Percentiles rank a stretch among this genome's conserved stretches.
phyloP scores from a whole-genome alignment of 208 protist genomes.

The Trypanosoma platydactyli region DNA sequence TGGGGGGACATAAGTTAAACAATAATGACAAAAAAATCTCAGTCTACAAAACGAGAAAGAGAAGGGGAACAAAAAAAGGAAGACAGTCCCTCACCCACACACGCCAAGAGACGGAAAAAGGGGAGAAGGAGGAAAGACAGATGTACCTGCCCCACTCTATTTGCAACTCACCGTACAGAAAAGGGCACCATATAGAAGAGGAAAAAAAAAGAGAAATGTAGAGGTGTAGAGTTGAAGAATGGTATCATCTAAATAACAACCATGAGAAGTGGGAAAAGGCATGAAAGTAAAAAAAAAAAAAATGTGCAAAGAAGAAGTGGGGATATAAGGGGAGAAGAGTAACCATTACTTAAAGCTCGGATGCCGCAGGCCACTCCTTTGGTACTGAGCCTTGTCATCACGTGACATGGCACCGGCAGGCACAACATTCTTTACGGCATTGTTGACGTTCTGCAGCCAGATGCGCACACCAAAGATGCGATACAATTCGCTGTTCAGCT shows the following conservation, averaged over 20 bases:
- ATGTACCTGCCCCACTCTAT: not conserved
- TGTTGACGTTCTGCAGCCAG: slow-evolving; percentile 89
- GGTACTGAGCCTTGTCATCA: slow-evolving; percentile 29
- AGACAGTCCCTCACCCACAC: not conserved
- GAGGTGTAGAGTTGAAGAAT: no score
- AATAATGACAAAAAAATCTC: not conserved
- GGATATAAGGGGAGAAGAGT: not conserved
- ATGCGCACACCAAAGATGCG: slow-evolving; percentile 85
- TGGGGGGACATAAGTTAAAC: not conserved
- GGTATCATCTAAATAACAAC: not conserved
- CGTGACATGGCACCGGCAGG: slow-evolving; percentile 33
- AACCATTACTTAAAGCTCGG: slow-evolving; percentile 22
- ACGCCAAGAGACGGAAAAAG: no score
- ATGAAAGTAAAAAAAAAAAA: slow-evolving; percentile 6
- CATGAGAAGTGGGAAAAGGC: not conserved
- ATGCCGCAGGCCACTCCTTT: slow-evolving; percentile 25
- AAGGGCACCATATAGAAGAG: no score
- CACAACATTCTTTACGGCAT: slow-evolving; percentile 47
- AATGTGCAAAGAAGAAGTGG: not conserved
- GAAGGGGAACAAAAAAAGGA: not conserved
- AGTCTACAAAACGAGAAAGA: no score
- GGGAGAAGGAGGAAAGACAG: not conserved
- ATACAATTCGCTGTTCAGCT: slow-evolving; percentile 77
- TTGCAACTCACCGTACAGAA: no score
- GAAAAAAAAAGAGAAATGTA: not conserved